These are phyloP conservation scores for Aureobasidium uvarum DNA, from an alignment of 2,329 filamentous ascomycete genomes.

Conservation along the genomic window DNA sequence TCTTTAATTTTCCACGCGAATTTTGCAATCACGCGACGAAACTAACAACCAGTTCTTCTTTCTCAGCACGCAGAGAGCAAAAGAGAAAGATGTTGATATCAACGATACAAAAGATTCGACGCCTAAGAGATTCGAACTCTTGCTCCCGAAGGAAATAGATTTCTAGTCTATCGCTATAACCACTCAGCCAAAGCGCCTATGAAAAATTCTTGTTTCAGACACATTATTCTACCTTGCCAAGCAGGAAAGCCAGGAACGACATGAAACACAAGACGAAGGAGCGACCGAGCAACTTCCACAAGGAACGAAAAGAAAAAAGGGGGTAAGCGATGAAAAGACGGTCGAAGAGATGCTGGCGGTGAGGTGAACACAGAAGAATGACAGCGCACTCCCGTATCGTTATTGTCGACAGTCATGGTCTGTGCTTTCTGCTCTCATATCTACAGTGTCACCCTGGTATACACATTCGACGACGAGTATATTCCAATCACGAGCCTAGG, in stretches of 20 bases:
- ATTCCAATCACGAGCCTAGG: not conserved
- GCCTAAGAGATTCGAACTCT: slow-evolving; percentile 15
- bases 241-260: too few relatives aligned
- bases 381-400: not conserved
- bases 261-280: too few relatives aligned
- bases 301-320: too few relatives aligned
- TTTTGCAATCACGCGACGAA: too few relatives aligned
- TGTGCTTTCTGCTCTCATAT: not conserved
- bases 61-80: too few relatives aligned
- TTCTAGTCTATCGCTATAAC: slow-evolving; percentile 26
- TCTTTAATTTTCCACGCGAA: too few relatives aligned
- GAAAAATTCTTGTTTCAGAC: too few relatives aligned
- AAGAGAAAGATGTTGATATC: too few relatives aligned
- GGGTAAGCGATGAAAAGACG: not conserved
- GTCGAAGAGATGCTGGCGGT: not conserved
- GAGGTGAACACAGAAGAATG: not conserved
- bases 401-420: not conserved
- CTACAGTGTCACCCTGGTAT: not conserved
- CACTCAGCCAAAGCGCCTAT: slow-evolving; percentile 23
- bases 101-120: not conserved
- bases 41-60: too few relatives aligned
- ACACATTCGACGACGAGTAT: not conserved
- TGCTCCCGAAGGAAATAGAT: slow-evolving; percentile 24
- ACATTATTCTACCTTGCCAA: too few relatives aligned
- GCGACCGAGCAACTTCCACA: too few relatives aligned